These are phyloP conservation scores for Fallopia convolvulus DNA, from an alignment of 148 eudicot species.

Conservation along the genomic window DNA sequence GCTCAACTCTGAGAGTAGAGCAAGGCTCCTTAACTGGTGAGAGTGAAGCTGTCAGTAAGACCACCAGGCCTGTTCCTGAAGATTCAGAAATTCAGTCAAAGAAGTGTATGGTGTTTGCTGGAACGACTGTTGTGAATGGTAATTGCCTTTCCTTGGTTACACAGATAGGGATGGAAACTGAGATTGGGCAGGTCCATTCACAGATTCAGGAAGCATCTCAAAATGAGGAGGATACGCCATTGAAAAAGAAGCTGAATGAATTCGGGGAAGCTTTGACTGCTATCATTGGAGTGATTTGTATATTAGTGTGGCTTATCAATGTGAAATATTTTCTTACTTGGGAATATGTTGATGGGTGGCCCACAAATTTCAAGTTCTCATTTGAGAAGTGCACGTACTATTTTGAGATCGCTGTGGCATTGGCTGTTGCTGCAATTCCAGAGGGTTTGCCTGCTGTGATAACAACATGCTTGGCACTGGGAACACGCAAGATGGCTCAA, in stretches of 20 bases:
- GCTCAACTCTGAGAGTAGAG: constrained; percentile 20
- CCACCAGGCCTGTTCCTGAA: constrained; percentile 13
- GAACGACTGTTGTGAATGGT: constrained; percentile 42
- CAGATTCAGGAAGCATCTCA: constrained; percentile 42
- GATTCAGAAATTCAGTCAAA: constrained; percentile 37
- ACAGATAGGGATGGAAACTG: constrained; percentile 37
- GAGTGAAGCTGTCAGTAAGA: constrained; percentile 25
- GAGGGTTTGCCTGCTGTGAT: constrained; percentile 55
- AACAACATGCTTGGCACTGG: constrained; percentile 45
- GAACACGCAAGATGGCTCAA: constrained; percentile 52
- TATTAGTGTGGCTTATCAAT: constrained; percentile 40
- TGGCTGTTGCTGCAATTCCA: constrained; percentile 51
- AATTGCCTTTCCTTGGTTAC: constrained; percentile 36
- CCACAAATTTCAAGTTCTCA: constrained; percentile 41
- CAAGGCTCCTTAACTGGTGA: constrained; percentile 27
- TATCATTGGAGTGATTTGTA: constrained; percentile 35
- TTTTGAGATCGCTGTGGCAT: constrained; percentile 45
- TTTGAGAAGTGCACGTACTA: constrained; percentile 47
- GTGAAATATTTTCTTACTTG: constrained; percentile 42
- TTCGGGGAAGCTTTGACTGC: constrained; percentile 38
- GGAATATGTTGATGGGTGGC: constrained; percentile 45
- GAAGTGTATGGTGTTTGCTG: constrained; percentile 44
- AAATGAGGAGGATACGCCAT: constrained; percentile 38
- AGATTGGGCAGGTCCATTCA: constrained; percentile 37
- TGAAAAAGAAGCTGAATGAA: constrained; percentile 41